Evolutionary conservation across 1,139 yeast species (phyloP).

Genomic region (Suhomyces wounanorum): DNA sequence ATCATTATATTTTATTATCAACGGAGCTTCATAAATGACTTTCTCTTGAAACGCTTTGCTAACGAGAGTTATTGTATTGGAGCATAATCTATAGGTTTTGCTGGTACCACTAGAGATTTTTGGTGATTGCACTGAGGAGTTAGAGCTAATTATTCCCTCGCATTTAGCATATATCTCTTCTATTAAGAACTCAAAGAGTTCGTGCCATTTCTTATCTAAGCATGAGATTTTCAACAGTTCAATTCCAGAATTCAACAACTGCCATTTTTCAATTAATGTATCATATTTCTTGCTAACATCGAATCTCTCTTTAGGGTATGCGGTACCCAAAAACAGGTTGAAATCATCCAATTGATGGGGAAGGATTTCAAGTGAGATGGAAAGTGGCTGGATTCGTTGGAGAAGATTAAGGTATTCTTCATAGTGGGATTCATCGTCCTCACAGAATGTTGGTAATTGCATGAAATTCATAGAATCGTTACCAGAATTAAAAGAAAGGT

Average conservation of each 20-base stretch:
- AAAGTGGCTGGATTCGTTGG: conserved; percentile 48
- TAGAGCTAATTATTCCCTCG: conserved; percentile 27
- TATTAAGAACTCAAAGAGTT: conserved; percentile 47
- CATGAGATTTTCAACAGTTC: conserved; percentile 46
- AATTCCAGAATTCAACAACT: conserved; percentile 42
- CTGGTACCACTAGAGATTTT: conserved; percentile 20
- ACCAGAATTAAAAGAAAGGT: conserved; percentile 19
- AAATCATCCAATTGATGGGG: conserved; percentile 32
- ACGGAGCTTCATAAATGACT: conserved; percentile 22
- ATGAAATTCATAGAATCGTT: conserved; percentile 23
- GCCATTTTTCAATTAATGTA: conserved; percentile 28
- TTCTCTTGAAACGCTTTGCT: conserved; percentile 35
- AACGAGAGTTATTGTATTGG: conserved; percentile 35
- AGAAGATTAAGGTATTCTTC: conserved; percentile 33
- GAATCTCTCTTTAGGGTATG: conserved; percentile 11
- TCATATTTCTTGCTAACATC: conserved; percentile 5
- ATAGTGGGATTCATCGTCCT: conserved; percentile 31
- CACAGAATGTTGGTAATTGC: conserved; percentile 36
- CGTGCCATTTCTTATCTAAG: conserved; percentile 59
- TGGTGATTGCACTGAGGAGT: conserved; percentile 11
- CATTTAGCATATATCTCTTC: conserved; percentile 39
- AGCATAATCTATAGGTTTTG: conserved; percentile 32
- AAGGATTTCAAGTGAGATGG: conserved; percentile 46
- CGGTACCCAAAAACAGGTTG: conserved; percentile 10
- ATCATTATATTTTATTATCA: conserved; percentile 27